Base-by-base conservation (phyloP, 306 rosid species). In the Acacia confusa region DNA sequence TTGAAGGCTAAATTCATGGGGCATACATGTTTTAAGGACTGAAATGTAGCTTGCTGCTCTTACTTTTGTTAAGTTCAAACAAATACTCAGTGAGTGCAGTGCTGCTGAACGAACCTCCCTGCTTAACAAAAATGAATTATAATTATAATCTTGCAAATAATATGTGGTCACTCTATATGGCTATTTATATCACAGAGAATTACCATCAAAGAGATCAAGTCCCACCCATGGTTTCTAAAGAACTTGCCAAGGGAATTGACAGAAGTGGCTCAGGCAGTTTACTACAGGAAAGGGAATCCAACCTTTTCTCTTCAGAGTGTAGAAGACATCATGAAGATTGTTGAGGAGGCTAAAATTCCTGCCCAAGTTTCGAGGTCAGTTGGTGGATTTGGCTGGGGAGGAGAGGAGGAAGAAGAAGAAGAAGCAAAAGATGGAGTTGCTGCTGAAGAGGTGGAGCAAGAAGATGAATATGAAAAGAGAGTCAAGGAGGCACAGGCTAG, bases 241-340 rank as follows among this genome's bases (percentile, higher is more conserved):
- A 90, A 92, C 90, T 88, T 92, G 85, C 97, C 97, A 1, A 88
- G 95, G 85, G 97, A 92, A 86, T 87, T 92, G 77, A 92, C 95
- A 25, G 97, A 92, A 81, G 78, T 88, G 78, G 93, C 91, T 77
- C 97, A 92, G 89, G 88, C 82, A 75, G 82, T 85, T 69, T 89
- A 90, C 90, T 88, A 90, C 88, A 85, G 84, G 84, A 92, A 78
- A 84, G 97, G 89, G 77, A 90, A 92, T 70, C 97, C 97, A 74
- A 89, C 91, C 73, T 92, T 86, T 84, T 92, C 97, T 70, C 90
- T 82, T 84, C 97, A 92, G 82, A 80, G 87, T 50, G 72, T 82
- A 28, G 95, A 88, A 75, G 95, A 90, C 85, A 92, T 92, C 76
- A 92, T 82, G 93, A 89, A 86, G 78, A 92, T 92, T 79, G 97